Evolutionary conservation across 1,139 yeast genomes (phyloP).

Genomic region (Meyerozyma carpophila): DNA sequence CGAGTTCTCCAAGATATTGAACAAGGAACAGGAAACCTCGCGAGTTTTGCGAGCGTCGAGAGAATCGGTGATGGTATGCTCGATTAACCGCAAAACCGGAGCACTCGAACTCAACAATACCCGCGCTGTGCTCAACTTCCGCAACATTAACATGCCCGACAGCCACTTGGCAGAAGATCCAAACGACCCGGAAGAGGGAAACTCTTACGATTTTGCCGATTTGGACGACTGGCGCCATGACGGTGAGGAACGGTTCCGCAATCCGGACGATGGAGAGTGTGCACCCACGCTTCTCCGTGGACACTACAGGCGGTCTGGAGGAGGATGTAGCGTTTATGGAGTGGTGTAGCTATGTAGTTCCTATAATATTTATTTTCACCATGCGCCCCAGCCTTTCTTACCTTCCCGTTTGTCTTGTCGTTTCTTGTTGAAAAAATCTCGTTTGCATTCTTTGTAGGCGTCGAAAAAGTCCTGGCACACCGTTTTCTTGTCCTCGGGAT

Average conservation of each 20-base stretch:
- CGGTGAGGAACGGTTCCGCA: neutral
- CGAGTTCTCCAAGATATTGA: neutral
- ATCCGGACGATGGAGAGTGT: neutral
- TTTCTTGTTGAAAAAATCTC: constrained; percentile 60
- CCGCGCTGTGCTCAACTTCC: constrained; percentile 7
- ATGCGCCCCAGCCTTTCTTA: constrained; percentile 43
- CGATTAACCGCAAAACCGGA: constrained; percentile 11
- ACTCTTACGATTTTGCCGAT: neutral
- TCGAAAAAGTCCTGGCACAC: constrained; percentile 83
- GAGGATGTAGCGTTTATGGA: constrained; percentile 7
- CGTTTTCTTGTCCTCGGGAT: constrained; percentile 60
- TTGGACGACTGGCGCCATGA: neutral
- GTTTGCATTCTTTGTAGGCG: constrained; percentile 88
- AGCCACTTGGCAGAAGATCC: neutral
- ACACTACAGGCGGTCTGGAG: constrained; percentile 4
- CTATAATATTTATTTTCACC: constrained; percentile 13
- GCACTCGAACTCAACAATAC: constrained; percentile 8
- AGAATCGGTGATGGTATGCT: constrained; percentile 7
- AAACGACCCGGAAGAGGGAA: neutral
- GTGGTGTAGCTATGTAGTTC: constrained; percentile 3
- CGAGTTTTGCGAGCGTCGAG: neutral
- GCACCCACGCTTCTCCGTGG: neutral
- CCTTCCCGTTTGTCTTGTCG: constrained; percentile 35
- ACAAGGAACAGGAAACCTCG: constrained; percentile 3
- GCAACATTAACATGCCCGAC: constrained; percentile 1